Evolutionary conservation across 176 grass and related monocot species (phyloP).

Genomic region (Alloteropsis semialata): DNA sequence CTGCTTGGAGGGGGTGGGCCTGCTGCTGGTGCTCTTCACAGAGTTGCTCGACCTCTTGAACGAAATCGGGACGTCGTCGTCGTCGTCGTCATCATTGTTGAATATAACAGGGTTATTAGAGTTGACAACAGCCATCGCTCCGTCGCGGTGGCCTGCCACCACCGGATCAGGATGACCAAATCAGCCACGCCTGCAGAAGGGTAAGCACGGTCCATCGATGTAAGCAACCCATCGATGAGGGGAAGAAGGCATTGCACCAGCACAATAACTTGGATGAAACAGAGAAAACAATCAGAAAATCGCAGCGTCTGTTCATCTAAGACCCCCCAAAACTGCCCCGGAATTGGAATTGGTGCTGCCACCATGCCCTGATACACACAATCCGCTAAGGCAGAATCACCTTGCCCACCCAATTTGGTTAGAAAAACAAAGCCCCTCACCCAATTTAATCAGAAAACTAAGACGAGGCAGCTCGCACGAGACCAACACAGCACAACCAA

Average conservation of each 20-base stretch:
- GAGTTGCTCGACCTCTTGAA: constrained; percentile 50
- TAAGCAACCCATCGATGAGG: not conserved
- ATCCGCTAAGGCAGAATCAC: not conserved
- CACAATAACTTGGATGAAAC: not conserved
- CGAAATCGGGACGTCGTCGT: constrained; percentile 39
- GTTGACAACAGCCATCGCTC: constrained; percentile 53
- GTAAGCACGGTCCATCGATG: not conserved
- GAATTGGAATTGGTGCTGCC: not conserved
- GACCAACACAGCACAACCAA: not conserved
- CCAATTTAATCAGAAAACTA: not conserved
- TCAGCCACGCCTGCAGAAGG: constrained; percentile 37
- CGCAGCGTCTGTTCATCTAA: not conserved
- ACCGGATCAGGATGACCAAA: not conserved
- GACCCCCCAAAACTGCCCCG: not conserved
- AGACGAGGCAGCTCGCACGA: not conserved
- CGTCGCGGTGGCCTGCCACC: not conserved
- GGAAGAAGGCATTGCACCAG: not conserved
- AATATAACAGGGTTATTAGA: constrained; percentile 18
- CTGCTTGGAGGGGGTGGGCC: constrained; percentile 34
- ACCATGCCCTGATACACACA: not conserved
- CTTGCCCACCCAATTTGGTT: not conserved
- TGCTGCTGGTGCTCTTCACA: constrained; percentile 39
- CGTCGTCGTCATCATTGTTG: constrained; percentile 27
- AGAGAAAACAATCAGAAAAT: not conserved
- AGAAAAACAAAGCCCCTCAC: not conserved